Evolutionary conservation across 2,329 filamentous ascomycete species (phyloP), one percentile per base, ranked within the genome.

Genomic region (Cercospora sesami): DNA sequence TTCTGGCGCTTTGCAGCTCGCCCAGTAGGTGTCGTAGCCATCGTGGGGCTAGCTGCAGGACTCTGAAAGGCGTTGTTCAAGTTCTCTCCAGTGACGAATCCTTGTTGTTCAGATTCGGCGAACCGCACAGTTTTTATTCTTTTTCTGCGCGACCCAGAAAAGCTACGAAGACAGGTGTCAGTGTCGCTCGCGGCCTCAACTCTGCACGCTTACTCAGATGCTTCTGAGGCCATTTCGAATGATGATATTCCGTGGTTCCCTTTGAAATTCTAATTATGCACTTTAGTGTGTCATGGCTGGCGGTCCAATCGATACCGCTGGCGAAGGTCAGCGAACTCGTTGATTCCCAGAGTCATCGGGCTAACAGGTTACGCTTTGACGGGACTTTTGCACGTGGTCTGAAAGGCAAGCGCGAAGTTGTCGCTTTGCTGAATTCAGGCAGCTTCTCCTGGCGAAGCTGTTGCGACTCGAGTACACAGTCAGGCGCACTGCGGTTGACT

Each of bases 1-100:
- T 64, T 55, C 18, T 55, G 45, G 45, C 61, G 61, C 26, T 64
- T 64, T 5, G 30, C 14, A 6, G 61, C 48, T 39, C 62, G 62
- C 21, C n/a, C 33, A 28, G 48, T 21, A 64, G 30, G 51, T 26
- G 14, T 64, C 5, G 21, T 42, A 6, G 36, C 14, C 53, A 59
- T 58, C n/a, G 31, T 64, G 16, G 28, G 21, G 28, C 23, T 57
- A 10, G 7, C 36, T 21, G 21, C 4, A n/a, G 36, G 42, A n/a
- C 5, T 33, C 2, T 31, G 31, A 36, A 59, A 23, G 8, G 55
- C 55, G 30, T 18, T 59, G 28, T 59, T 36, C 28, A 59, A 59
- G 31, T 59, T 59, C 28, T 16, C 9, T 18, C 55, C 55, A 30
- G 55, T 33, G 55, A 59, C 9, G 31, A 33, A 23, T 12, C 55